Conservation (phyloP, 257 asterid genomes). For the Echium plantagineum region DNA sequence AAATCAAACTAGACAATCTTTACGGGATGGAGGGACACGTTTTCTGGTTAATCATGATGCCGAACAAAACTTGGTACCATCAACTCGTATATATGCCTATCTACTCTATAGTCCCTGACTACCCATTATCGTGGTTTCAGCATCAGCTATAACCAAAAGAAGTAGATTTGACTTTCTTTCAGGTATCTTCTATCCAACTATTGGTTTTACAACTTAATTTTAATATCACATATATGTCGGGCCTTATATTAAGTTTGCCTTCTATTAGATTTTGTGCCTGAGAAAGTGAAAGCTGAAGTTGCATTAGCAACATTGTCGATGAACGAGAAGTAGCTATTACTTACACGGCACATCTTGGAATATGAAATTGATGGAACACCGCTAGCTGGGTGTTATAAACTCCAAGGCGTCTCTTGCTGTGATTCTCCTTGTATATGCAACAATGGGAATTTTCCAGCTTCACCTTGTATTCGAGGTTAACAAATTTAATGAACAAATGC, state of each 20-base stretch:
- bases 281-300: slow-evolving; percentile 67
- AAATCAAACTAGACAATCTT: no score
- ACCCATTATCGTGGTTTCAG: slow-evolving; percentile 32
- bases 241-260: slow-evolving; percentile 4
- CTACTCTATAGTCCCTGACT: background rate
- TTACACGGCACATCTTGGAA: background rate
- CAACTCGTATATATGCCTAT: background rate
- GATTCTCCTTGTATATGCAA: no score
- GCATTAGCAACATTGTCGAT: slow-evolving; percentile 41
- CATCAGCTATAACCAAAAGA: slow-evolving; percentile 59
- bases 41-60: background rate
- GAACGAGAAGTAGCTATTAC: slow-evolving; percentile 15
- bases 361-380: slow-evolving; percentile 1
- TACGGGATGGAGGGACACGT: no score
- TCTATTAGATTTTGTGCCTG: slow-evolving; percentile 64
- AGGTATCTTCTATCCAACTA: slow-evolving; percentile 28
- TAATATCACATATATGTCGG: background rate
- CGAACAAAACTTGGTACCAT: background rate
- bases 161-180: slow-evolving; percentile 57
- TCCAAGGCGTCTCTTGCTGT: background rate
- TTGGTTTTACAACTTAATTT: background rate
- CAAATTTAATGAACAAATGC: background rate
- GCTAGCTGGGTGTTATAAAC: background rate
- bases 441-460: background rate
- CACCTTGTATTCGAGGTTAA: background rate